Evolutionary conservation across 257 asterid genomes (phyloP), one percentile per base, ranked within the genome.

Genomic region (Rhazya stricta): DNA sequence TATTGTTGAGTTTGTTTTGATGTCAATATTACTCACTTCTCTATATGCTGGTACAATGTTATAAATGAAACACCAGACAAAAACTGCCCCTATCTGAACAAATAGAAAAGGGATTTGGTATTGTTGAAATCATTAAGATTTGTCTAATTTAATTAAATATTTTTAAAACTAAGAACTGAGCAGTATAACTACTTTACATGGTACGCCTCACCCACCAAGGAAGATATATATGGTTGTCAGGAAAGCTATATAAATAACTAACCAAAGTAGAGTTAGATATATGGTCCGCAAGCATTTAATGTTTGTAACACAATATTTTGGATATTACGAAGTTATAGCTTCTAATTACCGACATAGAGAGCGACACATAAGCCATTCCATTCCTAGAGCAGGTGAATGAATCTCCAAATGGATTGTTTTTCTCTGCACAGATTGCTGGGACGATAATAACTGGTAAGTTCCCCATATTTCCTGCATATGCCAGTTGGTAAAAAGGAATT

Each of bases 381-480:
- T 79, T 79, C 39, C 11, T 79, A 1, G 75, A 43, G 69, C 88
- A 84, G 53, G 80, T 61, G 3, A 60, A 51, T 70, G 88, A 61
- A 72, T 82, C 88, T 72, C 84, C 88, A 73, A 84, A 84, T 25
- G 88, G 88, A 77, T 78, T 82, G 21, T 81, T 79, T 73, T 76
- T 75, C 73, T 84, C 88, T 1, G 78, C 74, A 75, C 86, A 84
- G 42, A 76, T 81, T 58, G 84, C 84, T 9, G 86, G 86, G 79
- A 84, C 80, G 48, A 84, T 82, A 61, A 84, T 84, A 41, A 84
- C 84, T 16, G 84, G 88, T 50, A 82, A 79, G 73, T 82, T 84
- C 62, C 88, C 88, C 81, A 73, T 63, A 58, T 84, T 82, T 36
- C 84, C 88, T 82, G 82, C 65, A 39, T 54, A 56, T 23, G 61